Evolutionary conservation across 1,284 basidiomycete species (phyloP).

Genomic region (Austroboletus novae-zelandiae): DNA sequence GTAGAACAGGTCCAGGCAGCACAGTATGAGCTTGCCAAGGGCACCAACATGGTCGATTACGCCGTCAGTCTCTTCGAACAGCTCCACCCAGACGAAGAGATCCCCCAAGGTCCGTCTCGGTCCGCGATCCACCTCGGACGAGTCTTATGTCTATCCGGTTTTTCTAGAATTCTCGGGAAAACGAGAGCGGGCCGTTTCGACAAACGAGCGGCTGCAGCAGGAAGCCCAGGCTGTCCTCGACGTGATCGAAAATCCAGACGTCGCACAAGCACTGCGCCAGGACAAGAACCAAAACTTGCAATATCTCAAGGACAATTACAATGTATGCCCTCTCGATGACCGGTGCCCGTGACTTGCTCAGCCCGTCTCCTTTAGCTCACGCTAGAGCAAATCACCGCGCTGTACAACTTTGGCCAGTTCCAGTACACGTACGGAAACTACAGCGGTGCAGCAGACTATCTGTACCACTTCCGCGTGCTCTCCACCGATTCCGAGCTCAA

Average conservation of each 20-base stretch:
- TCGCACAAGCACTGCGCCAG: constrained; percentile 85
- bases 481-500: constrained; percentile 91
- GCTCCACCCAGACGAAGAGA: constrained; percentile 66
- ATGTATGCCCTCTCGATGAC: constrained; percentile 50
- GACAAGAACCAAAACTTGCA: constrained; percentile 97
- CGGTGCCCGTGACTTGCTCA: constrained; percentile 10
- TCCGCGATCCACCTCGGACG: background rate
- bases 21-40: constrained; percentile 96
- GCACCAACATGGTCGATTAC: constrained; percentile 96
- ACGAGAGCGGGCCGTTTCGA: constrained; percentile 78
- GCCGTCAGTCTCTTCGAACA: constrained; percentile 78
- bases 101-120: constrained; percentile 56
- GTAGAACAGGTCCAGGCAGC: constrained; percentile 76
- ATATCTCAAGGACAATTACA: constrained; percentile 92
- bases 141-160: background rate
- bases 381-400: constrained; percentile 90
- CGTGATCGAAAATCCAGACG: constrained; percentile 96
- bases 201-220: constrained; percentile 80
- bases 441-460: constrained; percentile 92
- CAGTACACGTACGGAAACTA: constrained; percentile 98
- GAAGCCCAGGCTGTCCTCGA: constrained; percentile 92
- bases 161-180: constrained; percentile 75
- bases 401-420: constrained; percentile 98
- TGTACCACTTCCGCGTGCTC: constrained; percentile 98
- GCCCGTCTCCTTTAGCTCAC: constrained; percentile 60